Evolutionary conservation across 2,329 filamentous ascomycete genomes (phyloP).

Genomic region (Colletotrichum theobromicola): DNA sequence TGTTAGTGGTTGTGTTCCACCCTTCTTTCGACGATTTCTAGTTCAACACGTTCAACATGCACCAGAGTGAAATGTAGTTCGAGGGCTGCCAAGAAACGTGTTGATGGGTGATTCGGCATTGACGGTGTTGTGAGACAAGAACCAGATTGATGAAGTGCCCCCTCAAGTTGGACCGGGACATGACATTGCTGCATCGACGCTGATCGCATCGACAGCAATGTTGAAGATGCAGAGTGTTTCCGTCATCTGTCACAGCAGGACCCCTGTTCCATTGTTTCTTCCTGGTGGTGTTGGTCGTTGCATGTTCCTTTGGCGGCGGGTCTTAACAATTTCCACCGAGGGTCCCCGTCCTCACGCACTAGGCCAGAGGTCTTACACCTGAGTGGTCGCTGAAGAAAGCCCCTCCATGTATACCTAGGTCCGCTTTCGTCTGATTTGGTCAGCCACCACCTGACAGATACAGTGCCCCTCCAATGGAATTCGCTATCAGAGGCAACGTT

Average conservation of each 20-base stretch:
- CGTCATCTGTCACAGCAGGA: background rate
- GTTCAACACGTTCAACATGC: background rate
- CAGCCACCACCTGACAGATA: background rate
- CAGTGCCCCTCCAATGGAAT: background rate
- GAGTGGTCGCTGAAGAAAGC: background rate
- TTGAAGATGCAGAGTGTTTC: background rate
- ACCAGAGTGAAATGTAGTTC: background rate
- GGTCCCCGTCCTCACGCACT: background rate
- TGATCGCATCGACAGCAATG: background rate
- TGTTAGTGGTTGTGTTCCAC: background rate
- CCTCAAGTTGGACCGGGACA: background rate
- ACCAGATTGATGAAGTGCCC: background rate
- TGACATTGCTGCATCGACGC: background rate
- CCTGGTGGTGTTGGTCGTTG: slow-evolving; percentile 8
- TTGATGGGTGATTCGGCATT: background rate
- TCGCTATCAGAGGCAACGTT: slow-evolving; percentile 19
- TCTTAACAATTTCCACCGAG: background rate
- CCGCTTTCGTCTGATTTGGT: slow-evolving; percentile 14
- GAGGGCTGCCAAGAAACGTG: background rate
- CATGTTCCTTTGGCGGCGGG: slow-evolving; percentile 5
- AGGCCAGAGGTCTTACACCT: background rate
- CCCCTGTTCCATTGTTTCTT: background rate
- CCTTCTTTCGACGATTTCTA: background rate
- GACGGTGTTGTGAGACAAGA: background rate
- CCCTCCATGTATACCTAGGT: background rate